phyloP scores from a whole-genome alignment of 305 asterid genomes.

The Plantago coronopus region DNA sequence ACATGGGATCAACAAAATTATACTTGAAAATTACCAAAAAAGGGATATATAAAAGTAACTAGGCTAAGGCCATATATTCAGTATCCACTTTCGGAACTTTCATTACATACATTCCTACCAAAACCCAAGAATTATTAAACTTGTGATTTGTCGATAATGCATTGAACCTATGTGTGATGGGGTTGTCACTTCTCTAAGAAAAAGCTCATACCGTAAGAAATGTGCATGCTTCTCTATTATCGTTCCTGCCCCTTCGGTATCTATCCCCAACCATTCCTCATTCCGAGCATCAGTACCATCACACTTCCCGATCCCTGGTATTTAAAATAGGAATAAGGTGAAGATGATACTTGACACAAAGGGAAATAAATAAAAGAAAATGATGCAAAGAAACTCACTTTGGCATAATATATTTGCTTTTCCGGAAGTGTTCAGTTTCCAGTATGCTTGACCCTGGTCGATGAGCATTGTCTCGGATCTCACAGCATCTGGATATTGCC shows the following conservation, averaged over 20 bases:
- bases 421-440: slow-evolving; percentile 48
- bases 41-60: not conserved
- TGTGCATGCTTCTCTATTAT: slow-evolving; percentile 38
- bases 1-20: not conserved
- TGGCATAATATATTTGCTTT: slow-evolving; percentile 47
- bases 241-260: slow-evolving; percentile 50
- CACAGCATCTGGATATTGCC: slow-evolving; percentile 23
- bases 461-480: slow-evolving; percentile 45
- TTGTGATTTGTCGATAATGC: not conserved
- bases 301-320: slow-evolving; percentile 49
- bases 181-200: not conserved
- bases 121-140: too few relatives aligned
- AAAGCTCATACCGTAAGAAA: slow-evolving; percentile 29
- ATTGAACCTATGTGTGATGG: not conserved
- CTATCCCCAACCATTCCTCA: slow-evolving; percentile 23
- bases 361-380: not conserved
- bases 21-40: not conserved
- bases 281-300: slow-evolving; percentile 7
- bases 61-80: not conserved
- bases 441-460: slow-evolving; percentile 51
- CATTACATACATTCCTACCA: too few relatives aligned
- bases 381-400: slow-evolving; percentile 36
- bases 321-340: slow-evolving; percentile 14
- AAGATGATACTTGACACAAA: not conserved
- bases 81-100: too few relatives aligned